These are phyloP conservation scores for Echium plantagineum DNA, from an alignment of 257 asterid species.

Conservation along the genomic window DNA sequence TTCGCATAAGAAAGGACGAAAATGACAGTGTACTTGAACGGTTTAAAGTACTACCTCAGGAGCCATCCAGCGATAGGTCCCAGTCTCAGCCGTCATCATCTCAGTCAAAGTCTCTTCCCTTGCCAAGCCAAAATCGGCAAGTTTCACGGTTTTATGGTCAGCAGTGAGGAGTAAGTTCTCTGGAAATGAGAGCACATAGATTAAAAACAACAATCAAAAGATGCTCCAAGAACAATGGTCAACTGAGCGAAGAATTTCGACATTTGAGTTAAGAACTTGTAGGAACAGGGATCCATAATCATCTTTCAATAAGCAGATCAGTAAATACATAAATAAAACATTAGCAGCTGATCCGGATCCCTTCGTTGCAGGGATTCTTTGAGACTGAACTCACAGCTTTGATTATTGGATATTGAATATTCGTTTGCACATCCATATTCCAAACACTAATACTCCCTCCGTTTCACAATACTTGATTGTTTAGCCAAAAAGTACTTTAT, in stretches of 20 bases:
- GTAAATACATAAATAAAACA: no score
- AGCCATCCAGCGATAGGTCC: constrained; percentile 99
- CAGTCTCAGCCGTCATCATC: constrained; percentile 99
- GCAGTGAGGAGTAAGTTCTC: constrained; percentile 88
- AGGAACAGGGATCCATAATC: no score
- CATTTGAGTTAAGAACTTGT: background rate
- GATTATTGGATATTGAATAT: no score
- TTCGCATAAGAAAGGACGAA: background rate
- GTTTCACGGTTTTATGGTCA: constrained; percentile 68
- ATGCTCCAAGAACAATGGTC: background rate
- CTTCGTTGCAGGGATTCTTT: no score
- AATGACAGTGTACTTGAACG: background rate
- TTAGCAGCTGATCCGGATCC: background rate
- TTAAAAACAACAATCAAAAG: background rate
- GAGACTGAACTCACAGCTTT: no score
- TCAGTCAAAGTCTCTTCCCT: constrained; percentile 98
- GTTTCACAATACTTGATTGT: no score
- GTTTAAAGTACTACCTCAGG: constrained; percentile 40
- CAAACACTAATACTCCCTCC: no score
- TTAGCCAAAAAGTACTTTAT: no score
- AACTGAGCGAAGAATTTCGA: background rate
- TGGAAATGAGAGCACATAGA: constrained; percentile 17
- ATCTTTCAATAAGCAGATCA: no score
- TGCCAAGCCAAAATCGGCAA: constrained; percentile 95
- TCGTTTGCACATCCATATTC: no score